phyloP scores from a whole-genome alignment of 208 protist species.

The Kentomonas sorsogonicus region DNA sequence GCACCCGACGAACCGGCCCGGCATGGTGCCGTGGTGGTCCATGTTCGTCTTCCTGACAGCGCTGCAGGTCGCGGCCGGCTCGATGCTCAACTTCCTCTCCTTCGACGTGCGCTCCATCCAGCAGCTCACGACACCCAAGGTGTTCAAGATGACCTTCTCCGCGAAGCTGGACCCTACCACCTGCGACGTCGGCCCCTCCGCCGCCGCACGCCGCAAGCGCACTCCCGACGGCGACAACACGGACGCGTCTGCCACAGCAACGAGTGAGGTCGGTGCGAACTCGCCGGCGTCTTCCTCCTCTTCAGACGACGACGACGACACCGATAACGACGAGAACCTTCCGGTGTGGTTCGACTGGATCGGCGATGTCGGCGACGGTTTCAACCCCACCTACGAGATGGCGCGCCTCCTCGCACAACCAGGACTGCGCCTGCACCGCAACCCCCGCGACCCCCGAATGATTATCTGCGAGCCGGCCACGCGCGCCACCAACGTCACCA shows the following conservation, averaged over 20 bases:
- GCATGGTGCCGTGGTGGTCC: conserved; percentile 84
- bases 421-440: conserved; percentile 15
- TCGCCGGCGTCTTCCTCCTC: not conserved
- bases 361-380: conserved; percentile 81
- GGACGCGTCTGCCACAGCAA: not conserved
- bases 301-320: not conserved
- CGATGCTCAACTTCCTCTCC: conserved; percentile 54
- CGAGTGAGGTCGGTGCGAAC: not conserved
- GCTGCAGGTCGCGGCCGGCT: conserved; percentile 38
- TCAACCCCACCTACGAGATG: conserved; percentile 83
- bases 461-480: conserved; percentile 2
- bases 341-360: conserved; percentile 88
- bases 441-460: no score
- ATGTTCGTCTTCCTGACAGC: conserved; percentile 65
- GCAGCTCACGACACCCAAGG: conserved; percentile 33
- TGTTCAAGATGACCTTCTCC: conserved; percentile 51
- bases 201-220: not conserved
- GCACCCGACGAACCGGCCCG: conserved; percentile 53
- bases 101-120: conserved; percentile 73
- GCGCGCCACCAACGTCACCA: not conserved
- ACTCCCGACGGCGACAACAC: not conserved
- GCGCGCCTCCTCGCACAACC: conserved; percentile 69
- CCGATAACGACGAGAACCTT: no score
- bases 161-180: not conserved
- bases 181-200: not conserved